Conservation (phyloP, 2,329 filamentous ascomycete species). For the Penicillium nordicum region DNA sequence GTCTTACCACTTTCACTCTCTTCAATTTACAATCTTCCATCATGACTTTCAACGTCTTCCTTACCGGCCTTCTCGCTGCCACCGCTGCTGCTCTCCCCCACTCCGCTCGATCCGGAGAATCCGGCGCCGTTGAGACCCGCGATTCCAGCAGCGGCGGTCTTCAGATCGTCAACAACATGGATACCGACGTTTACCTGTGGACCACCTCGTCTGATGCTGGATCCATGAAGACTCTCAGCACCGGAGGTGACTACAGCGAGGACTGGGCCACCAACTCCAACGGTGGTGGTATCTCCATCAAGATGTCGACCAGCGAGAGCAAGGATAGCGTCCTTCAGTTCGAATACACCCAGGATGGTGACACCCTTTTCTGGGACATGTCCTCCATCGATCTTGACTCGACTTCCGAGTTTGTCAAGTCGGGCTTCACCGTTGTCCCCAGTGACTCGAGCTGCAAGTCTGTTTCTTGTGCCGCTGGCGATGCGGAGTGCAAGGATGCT, state of each 20-base stretch:
- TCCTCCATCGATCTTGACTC: conserved; percentile 36
- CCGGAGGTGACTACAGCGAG: conserved; percentile 29
- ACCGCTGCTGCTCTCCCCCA: conserved; percentile 19
- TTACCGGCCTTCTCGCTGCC: conserved; percentile 21
- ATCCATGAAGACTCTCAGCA: conserved; percentile 26
- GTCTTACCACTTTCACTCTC: conserved; percentile 1
- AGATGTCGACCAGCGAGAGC: conserved; percentile 27
- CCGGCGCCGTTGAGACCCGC: conserved; percentile 1
- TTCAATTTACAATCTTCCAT: conserved; percentile 9
- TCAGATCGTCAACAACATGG: conserved; percentile 34
- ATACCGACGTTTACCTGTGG: conserved; percentile 32
- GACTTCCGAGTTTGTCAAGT: conserved; percentile 31
- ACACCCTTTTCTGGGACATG: conserved; percentile 38
- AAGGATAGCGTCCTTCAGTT: conserved; percentile 22
- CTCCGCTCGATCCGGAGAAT: conserved; percentile 3
- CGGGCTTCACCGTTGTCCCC: conserved; percentile 31
- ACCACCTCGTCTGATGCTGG: conserved; percentile 26
- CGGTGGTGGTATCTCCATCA: conserved; percentile 37
- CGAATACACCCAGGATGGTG: conserved; percentile 34
- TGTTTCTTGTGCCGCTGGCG: conserved; percentile 32
- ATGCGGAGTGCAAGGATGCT: conserved; percentile 30
- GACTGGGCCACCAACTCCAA: conserved; percentile 29
- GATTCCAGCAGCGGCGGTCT: conserved; percentile 19
- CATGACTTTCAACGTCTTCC: conserved; percentile 18
- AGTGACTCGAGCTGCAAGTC: conserved; percentile 29